Evolutionary conservation across 2,329 filamentous ascomycete species (phyloP), one percentile per base, ranked within the genome.

Genomic region (Scytalidium sp.): DNA sequence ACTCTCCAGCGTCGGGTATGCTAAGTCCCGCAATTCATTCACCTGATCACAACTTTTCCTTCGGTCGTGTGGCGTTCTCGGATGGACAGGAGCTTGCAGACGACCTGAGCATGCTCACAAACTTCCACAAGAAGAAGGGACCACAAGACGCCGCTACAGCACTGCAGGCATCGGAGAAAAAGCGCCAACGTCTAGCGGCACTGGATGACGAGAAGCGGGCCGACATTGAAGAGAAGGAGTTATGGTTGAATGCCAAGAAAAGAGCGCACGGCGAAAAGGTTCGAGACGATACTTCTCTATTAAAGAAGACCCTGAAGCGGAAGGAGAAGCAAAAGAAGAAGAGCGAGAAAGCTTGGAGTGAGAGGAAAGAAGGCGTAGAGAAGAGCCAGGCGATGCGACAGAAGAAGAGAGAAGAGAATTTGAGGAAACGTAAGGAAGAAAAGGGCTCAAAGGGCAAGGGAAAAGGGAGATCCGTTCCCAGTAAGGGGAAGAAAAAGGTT

Each of bases 251-350:
- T 43, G 94, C 94, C 2, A 87, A 93, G 70, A 90, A 90, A 70
- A 84, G 88, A 20, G 90, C 87, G 1, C 89, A 96, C 67, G 94
- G 94, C 44, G 92, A 96, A 64, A 88, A 90, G 65, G 86, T 97
- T 27, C 84, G 84, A 52, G 91, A 97, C 64, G 90, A 96, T 67
- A 90, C 90, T 55, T 83, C 81, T 42, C 72, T 96, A 50, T 78
- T 99, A 22, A 97, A 96, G 78, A 97, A 96, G 77, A 88, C 92
- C 0, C 76, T 97, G 58, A 97, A 97, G 79, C 85, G 93, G 58
- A 95, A 96, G 74, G 90, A 97, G 63, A 83, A 85, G 58, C 75
- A 81, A 46, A 97, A 97, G 82, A 87, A 85, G 71, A 96, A 94
- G 82, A 95, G 89, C 65, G 90, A 90, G 67, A 86, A 87, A 65